A percentile compares a stretch with the other conserved stretches of the same genome.
Conservation (phyloP, 2,329 filamentous ascomycete genomes). For the Fusarium marasasianum region DNA sequence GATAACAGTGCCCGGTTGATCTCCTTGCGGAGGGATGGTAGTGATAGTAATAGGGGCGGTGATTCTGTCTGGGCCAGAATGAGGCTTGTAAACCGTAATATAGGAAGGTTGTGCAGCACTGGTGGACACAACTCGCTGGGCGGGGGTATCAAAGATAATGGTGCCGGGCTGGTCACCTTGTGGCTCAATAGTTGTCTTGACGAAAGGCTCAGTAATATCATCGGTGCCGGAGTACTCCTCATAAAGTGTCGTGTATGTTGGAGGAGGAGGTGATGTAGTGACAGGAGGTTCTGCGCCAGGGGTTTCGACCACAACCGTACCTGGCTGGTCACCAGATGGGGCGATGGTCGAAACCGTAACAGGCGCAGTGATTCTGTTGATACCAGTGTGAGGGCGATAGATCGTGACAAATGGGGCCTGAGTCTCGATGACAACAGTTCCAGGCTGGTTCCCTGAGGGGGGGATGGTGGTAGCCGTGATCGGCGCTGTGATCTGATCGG, state of each 20-base stretch:
- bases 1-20: constrained; percentile 7
- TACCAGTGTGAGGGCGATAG: constrained; percentile 20
- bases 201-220: constrained; percentile 11
- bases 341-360: constrained; percentile 22
- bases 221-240: constrained; percentile 15
- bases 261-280: constrained; percentile 16
- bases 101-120: constrained; percentile 10
- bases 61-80: constrained; percentile 4
- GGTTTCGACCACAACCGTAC: constrained; percentile 26
- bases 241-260: constrained; percentile 20
- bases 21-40: background rate
- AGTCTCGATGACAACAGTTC: constrained; percentile 25
- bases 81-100: constrained; percentile 1
- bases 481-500: constrained; percentile 12
- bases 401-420: constrained; percentile 21
- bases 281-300: constrained; percentile 13
- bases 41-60: constrained; percentile 3
- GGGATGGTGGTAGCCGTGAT: constrained; percentile 14
- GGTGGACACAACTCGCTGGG: background rate
- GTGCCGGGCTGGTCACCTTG: constrained; percentile 23
- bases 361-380: constrained; percentile 10
- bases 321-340: constrained; percentile 14
- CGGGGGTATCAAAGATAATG: constrained; percentile 27
- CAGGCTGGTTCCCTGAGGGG: constrained; percentile 7
- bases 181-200: constrained; percentile 19